phyloP scores from a whole-genome alignment of 2,329 filamentous ascomycete species.

The Didymella pinodella region DNA sequence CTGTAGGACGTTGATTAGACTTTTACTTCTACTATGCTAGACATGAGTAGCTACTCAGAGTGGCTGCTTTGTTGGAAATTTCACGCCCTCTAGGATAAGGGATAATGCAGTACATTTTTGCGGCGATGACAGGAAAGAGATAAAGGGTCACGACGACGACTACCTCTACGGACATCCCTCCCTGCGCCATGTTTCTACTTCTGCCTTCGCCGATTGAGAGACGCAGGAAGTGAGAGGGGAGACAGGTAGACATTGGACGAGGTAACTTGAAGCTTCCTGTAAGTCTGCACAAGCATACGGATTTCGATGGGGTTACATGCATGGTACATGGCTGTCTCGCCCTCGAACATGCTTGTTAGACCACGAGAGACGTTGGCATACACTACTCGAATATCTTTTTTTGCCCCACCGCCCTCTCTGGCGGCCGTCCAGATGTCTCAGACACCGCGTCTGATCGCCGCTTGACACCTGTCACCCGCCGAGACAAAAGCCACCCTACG shows the following conservation, averaged over 20 bases:
- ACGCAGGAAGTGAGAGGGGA: neutral
- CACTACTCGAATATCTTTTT: neutral
- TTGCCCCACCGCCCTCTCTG: neutral
- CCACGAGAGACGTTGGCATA: neutral
- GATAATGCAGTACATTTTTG: no score
- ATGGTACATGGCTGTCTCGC: neutral
- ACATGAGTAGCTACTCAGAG: no score
- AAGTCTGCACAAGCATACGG: neutral
- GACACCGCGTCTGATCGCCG: slow-evolving; percentile 3
- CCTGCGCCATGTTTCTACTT: neutral
- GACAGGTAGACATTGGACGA: neutral
- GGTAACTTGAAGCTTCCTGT: neutral
- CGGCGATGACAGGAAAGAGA: no score
- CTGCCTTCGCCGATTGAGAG: neutral
- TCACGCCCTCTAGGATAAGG: no score
- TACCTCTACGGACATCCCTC: neutral
- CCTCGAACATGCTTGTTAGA: neutral
- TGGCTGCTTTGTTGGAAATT: no score
- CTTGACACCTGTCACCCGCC: slow-evolving; percentile 9
- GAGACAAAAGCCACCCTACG: slow-evolving; percentile 10
- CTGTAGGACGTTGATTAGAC: no score
- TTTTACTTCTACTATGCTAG: no score
- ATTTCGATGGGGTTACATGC: neutral
- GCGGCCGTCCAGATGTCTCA: slow-evolving; percentile 1
- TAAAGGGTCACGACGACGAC: no score